Evolutionary conservation across 306 rosid species (phyloP).

Genomic region (Abrus pulchellus): DNA sequence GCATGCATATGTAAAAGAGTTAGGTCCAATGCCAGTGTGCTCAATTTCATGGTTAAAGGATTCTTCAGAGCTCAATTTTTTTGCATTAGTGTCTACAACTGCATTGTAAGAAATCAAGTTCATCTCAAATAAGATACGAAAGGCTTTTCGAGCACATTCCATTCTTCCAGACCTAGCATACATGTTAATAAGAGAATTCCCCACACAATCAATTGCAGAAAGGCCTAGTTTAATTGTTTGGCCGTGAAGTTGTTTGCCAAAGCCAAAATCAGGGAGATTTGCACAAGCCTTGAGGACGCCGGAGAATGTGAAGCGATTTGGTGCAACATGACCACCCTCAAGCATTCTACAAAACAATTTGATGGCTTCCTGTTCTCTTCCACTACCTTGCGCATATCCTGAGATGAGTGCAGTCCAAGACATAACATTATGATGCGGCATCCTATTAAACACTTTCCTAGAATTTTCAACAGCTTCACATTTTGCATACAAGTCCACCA

Average conservation of each 20-base stretch:
- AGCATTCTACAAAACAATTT: constrained; percentile 57
- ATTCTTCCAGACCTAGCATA: constrained; percentile 69
- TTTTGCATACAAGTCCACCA: constrained; percentile 72
- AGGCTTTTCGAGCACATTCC: constrained; percentile 64
- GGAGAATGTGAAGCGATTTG: constrained; percentile 69
- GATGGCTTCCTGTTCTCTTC: constrained; percentile 58
- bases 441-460: constrained; percentile 59
- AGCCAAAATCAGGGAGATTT: constrained; percentile 52
- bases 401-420: constrained; percentile 73
- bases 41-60: constrained; percentile 50
- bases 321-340: constrained; percentile 54
- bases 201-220: constrained; percentile 61
- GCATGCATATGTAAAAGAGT: constrained; percentile 67
- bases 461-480: constrained; percentile 50
- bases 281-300: constrained; percentile 68
- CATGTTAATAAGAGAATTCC: constrained; percentile 66
- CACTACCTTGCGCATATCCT: constrained; percentile 55
- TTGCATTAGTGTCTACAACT: constrained; percentile 51
- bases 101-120: constrained; percentile 54
- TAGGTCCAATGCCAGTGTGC: constrained; percentile 53
- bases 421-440: constrained; percentile 60
- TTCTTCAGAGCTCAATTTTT: constrained; percentile 48
- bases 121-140: constrained; percentile 63
- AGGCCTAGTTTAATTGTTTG: constrained; percentile 62
- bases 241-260: constrained; percentile 58